Percentiles rank a stretch among this genome's conserved stretches.
Conservation (phyloP, 495 filamentous ascomycete species). For the Penicillium robsamsonii region DNA sequence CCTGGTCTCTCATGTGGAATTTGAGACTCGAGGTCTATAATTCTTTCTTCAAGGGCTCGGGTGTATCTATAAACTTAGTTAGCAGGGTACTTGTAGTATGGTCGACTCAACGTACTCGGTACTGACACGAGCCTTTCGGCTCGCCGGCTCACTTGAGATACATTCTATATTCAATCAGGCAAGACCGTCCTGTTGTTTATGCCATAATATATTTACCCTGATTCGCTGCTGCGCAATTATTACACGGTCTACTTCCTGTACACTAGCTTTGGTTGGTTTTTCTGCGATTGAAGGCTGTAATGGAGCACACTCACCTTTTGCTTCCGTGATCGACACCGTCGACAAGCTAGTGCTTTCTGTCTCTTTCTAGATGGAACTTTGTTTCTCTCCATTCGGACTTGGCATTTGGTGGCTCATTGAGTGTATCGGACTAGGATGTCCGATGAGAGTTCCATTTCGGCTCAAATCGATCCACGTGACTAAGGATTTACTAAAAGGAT, state of each 20-base stretch:
- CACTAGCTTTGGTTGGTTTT: slow-evolving; percentile 10
- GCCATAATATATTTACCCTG: slow-evolving; percentile 8
- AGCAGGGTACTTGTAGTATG: background rate
- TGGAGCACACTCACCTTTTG: slow-evolving; percentile 12
- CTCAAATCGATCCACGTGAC: slow-evolving; percentile 5
- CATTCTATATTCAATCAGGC: slow-evolving; percentile 11
- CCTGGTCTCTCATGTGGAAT: background rate
- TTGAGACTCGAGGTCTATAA: slow-evolving; percentile 14
- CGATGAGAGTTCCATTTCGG: background rate
- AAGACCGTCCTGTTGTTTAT: background rate
- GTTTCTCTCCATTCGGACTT: slow-evolving; percentile 5
- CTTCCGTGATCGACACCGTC: slow-evolving; percentile 20
- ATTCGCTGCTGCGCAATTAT: slow-evolving; percentile 14
- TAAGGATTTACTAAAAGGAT: background rate
- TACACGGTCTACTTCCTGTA: slow-evolving; percentile 14
- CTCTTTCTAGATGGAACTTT: slow-evolving; percentile 6
- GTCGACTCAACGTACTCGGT: slow-evolving; percentile 2
- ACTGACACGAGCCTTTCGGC: slow-evolving; percentile 10
- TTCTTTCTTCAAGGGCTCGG: slow-evolving; percentile 13
- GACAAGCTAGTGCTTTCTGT: slow-evolving; percentile 16
- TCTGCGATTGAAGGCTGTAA: background rate
- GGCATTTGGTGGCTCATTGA: background rate
- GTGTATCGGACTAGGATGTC: slow-evolving; percentile 1
- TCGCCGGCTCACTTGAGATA: slow-evolving; percentile 10
- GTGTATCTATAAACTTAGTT: slow-evolving; percentile 9